Evolutionary conservation across 2,329 filamentous ascomycete genomes (phyloP).

Genomic region (Apiospora pterosperma): DNA sequence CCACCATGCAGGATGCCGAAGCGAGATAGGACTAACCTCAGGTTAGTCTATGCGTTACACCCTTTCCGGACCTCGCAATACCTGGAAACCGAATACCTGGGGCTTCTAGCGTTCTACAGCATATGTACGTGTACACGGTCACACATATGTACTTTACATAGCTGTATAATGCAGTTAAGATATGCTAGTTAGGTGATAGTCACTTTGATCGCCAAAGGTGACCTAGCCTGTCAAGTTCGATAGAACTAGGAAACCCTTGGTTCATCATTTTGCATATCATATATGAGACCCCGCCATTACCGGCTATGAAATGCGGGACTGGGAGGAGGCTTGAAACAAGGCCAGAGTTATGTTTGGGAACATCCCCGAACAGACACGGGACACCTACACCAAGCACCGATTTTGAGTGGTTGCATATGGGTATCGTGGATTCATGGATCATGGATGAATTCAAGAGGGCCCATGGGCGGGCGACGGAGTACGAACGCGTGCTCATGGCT

Average conservation of each 20-base stretch:
- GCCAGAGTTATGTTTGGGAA: conserved; percentile 1
- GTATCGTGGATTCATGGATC: neutral
- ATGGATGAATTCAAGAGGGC: neutral
- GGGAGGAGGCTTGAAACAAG: neutral
- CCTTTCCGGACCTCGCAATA: conserved; percentile 4
- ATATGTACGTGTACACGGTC: neutral
- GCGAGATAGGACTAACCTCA: conserved; percentile 1
- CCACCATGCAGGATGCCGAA: neutral
- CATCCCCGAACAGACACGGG: neutral
- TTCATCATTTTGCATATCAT: too few relatives aligned
- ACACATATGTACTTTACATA: too few relatives aligned
- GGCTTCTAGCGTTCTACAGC: neutral
- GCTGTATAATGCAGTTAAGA: too few relatives aligned
- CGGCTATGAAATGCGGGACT: neutral
- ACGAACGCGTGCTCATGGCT: conserved; percentile 1
- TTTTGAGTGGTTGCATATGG: neutral
- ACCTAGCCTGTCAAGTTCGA: neutral
- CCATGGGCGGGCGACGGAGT: neutral
- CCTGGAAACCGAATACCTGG: conserved; percentile 4
- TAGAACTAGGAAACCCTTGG: neutral
- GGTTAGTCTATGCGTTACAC: conserved; percentile 3
- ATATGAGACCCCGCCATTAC: neutral
- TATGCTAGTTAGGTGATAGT: too few relatives aligned
- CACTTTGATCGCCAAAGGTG: too few relatives aligned
- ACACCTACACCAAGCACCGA: neutral